Base-by-base conservation (phyloP, 495 filamentous ascomycete genomes). In the Podospora conica region DNA sequence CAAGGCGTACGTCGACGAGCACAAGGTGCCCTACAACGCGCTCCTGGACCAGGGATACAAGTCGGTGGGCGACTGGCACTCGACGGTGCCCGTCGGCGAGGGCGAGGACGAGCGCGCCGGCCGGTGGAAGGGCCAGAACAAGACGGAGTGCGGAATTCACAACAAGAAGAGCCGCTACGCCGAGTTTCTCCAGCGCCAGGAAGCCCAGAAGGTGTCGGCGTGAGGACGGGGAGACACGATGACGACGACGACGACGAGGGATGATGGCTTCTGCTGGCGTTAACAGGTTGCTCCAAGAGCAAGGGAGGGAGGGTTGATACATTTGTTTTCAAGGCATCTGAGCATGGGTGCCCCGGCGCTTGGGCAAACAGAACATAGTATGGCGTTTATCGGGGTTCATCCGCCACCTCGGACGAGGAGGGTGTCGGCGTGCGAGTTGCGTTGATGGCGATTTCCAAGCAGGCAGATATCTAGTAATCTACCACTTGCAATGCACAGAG, bases 101-200 rank as follows among this genome's bases (percentile, higher is more conserved):
- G 91, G 90, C 64, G 95, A 98, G 78, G 95, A 97, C 74, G 95
- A 98, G 85, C 87, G 95, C n/a, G 89, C 96, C 12, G 95, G 95
- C 40, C 88, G 95, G 64, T 98, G 95, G 95, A 96, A 96, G 81
- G 95, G 95, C 53, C 88, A 91, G 73, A 79, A 83, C 60, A 98
- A 98, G 88, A 92, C 93, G 2, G 95, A 98, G 80, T 98, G 95
- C 74, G 95, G 95, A 9, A 98, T 98, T 69, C 95, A 98, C 83
- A 98, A 98, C 81, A 93, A 93, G 75, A 86, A 90, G 71, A 95
- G 91, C 68, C 89, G 92, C 73, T 98, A 97, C 71, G 90, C 92
- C 18, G 87, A 92, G 74, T 97, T 87, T 74, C 77, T 97, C 56
- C 82, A 84, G 68, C 85, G 93, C 60, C 82, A 89, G 76, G 91